A percentile compares a stretch with the other conserved stretches of the same genome.
Evolutionary conservation across 139 green algal genomes (phyloP).

Genomic region (Chlamydomonas incerta): DNA sequence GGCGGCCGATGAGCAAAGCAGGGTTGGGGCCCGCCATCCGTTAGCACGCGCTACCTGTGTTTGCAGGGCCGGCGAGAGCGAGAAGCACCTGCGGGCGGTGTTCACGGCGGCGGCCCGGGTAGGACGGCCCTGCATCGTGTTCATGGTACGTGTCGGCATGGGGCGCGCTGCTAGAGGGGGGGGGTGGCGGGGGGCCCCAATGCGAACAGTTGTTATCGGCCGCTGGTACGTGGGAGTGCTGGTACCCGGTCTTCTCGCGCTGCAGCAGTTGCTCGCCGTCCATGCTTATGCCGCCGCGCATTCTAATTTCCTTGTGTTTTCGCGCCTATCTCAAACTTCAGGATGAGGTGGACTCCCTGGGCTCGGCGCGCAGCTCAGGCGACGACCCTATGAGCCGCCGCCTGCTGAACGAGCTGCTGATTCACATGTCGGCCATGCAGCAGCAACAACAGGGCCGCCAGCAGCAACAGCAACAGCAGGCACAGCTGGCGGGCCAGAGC

Average conservation of each 20-base stretch:
- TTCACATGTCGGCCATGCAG: conserved; percentile 54
- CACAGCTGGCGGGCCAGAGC: not conserved
- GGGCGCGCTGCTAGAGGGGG: not conserved
- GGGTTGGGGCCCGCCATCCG: too few species aligned
- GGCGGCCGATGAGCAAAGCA: too few species aligned
- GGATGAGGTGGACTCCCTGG: conserved; percentile 76
- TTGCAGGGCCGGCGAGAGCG: conserved; percentile 61
- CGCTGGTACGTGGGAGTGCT: too few species aligned
- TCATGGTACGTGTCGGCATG: conserved; percentile 59
- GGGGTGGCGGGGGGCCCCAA: not conserved
- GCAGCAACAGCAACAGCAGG: not conserved
- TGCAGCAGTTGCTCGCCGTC: not conserved
- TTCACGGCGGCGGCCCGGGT: conserved; percentile 63
- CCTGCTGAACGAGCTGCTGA: conserved; percentile 76
- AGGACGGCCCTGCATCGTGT: conserved; percentile 68
- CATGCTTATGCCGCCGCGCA: too few species aligned
- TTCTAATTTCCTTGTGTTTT: not conserved
- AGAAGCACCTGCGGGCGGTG: conserved; percentile 62
- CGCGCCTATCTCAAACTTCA: conserved; percentile 24
- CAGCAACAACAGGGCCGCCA: not conserved
- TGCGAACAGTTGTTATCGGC: too few species aligned
- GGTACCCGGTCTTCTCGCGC: too few species aligned
- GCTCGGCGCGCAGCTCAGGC: conserved; percentile 20
- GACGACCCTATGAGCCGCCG: conserved; percentile 59
- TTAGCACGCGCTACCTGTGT: too few species aligned